Evolutionary conservation across 2,329 filamentous ascomycete genomes (phyloP).

Genomic region (Trichoderma sp.): DNA sequence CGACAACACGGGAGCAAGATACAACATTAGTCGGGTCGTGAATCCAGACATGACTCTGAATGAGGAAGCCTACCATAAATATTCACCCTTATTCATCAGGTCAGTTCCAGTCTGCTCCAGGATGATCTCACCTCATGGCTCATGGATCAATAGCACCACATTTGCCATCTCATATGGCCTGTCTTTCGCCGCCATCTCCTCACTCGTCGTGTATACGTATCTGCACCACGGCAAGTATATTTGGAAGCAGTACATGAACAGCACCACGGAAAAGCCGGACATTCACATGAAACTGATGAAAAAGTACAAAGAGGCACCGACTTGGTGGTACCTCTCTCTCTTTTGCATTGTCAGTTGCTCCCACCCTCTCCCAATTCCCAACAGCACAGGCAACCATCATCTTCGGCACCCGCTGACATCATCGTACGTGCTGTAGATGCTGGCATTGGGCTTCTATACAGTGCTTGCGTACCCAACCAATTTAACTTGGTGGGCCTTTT

Average conservation of each 20-base stretch:
- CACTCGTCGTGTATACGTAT: constrained; percentile 65
- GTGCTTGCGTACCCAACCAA: constrained; percentile 63
- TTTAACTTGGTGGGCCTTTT: constrained; percentile 69
- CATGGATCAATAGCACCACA: constrained; percentile 52
- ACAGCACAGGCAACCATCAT: constrained; percentile 2
- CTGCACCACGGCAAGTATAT: constrained; percentile 67
- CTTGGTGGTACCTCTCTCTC: constrained; percentile 61
- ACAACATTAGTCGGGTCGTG: constrained; percentile 64
- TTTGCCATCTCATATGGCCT: constrained; percentile 69
- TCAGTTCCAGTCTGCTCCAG: constrained; percentile 23
- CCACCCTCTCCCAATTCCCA: neutral
- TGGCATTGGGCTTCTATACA: constrained; percentile 52
- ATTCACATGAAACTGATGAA: constrained; percentile 64
- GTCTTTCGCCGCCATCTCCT: constrained; percentile 68
- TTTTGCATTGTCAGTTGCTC: constrained; percentile 49
- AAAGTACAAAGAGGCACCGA: constrained; percentile 60
- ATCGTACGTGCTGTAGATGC: constrained; percentile 41
- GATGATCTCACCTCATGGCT: neutral
- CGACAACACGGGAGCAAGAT: constrained; percentile 63
- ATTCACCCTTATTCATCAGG: constrained; percentile 66
- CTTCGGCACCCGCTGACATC: constrained; percentile 6
- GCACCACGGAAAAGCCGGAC: constrained; percentile 58
- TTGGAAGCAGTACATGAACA: constrained; percentile 59
- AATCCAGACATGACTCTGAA: constrained; percentile 61
- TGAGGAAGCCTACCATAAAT: constrained; percentile 60